These are phyloP conservation scores for Niebla homalea DNA, from an alignment of 495 filamentous ascomycete genomes.

Conservation along the genomic window DNA sequence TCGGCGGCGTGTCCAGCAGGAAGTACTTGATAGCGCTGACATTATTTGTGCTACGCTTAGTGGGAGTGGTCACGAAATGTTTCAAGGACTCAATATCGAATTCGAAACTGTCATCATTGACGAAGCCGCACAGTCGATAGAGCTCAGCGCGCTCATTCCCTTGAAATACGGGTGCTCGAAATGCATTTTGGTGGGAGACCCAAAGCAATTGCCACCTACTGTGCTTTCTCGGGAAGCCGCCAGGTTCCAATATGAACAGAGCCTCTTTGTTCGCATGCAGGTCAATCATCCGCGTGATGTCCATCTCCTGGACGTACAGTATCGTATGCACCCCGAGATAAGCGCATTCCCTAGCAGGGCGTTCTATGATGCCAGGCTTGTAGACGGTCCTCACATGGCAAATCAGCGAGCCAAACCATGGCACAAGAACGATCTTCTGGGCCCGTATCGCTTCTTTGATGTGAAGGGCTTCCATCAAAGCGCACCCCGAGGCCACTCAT, in stretches of 20 bases:
- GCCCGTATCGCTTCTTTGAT: conserved; percentile 95
- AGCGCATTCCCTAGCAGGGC: conserved; percentile 75
- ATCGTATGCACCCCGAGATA: conserved; percentile 98
- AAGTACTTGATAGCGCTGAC: conserved; percentile 78
- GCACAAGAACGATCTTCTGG: conserved; percentile 70
- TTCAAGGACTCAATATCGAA: conserved; percentile 84
- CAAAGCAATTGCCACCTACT: conserved; percentile 90
- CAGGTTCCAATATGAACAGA: conserved; percentile 90
- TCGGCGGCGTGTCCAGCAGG: conserved; percentile 71
- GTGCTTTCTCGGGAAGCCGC: conserved; percentile 89
- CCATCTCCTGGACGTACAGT: conserved; percentile 91
- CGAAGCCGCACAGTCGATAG: conserved; percentile 95
- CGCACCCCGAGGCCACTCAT: conserved; percentile 66
- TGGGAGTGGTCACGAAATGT: conserved; percentile 95
- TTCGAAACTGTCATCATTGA: conserved; percentile 98
- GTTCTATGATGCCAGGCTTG: conserved; percentile 79
- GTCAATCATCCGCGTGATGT: conserved; percentile 75
- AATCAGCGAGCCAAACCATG: conserved; percentile 61
- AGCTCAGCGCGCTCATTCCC: conserved; percentile 90
- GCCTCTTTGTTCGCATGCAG: conserved; percentile 96
- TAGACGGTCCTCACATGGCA: conserved; percentile 76
- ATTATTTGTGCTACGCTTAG: conserved; percentile 92
- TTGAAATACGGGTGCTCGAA: conserved; percentile 96
- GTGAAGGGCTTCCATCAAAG: conserved; percentile 75
- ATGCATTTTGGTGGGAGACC: conserved; percentile 94